Conservation (phyloP, 768 basidiomycete species). For the Phylloporus sp. region DNA sequence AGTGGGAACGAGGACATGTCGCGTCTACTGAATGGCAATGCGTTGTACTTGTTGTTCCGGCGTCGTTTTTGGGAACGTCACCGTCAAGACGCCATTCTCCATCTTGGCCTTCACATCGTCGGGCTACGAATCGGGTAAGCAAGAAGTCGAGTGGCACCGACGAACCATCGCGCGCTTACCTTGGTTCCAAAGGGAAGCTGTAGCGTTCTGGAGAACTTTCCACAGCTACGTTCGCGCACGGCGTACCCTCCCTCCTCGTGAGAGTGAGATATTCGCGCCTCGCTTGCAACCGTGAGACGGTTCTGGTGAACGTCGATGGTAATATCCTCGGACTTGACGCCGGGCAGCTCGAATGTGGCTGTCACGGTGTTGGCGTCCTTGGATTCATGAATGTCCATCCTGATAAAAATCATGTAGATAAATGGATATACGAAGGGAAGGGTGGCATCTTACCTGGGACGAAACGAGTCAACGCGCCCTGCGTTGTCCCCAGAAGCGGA, state of each 20-base stretch:
- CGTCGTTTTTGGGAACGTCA: constrained; percentile 41
- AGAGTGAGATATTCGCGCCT: constrained; percentile 33
- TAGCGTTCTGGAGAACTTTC: constrained; percentile 41
- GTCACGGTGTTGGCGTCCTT: constrained; percentile 12
- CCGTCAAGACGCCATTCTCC: constrained; percentile 40
- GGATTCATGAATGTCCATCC: constrained; percentile 45
- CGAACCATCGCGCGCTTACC: constrained; percentile 21
- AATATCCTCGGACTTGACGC: constrained; percentile 45
- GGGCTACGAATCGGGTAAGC: constrained; percentile 21
- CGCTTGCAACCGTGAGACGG: constrained; percentile 43
- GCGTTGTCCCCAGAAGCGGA: too few relatives aligned
- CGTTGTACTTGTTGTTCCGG: constrained; percentile 38
- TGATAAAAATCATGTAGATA: constrained; percentile 1
- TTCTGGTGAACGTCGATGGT: constrained; percentile 43
- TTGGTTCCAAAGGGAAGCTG: constrained; percentile 41
- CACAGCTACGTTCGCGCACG: constrained; percentile 39
- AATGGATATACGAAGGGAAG: too few relatives aligned
- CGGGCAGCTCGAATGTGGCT: constrained; percentile 50
- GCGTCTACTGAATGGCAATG: constrained; percentile 22
- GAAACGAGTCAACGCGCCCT: background rate
- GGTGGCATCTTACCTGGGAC: background rate
- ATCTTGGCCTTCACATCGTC: constrained; percentile 43
- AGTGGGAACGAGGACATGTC: background rate
- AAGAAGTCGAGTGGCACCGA: background rate
- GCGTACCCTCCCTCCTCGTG: constrained; percentile 35